Conservation (phyloP, 768 basidiomycete species). For the Panaeolus papilionaceus region DNA sequence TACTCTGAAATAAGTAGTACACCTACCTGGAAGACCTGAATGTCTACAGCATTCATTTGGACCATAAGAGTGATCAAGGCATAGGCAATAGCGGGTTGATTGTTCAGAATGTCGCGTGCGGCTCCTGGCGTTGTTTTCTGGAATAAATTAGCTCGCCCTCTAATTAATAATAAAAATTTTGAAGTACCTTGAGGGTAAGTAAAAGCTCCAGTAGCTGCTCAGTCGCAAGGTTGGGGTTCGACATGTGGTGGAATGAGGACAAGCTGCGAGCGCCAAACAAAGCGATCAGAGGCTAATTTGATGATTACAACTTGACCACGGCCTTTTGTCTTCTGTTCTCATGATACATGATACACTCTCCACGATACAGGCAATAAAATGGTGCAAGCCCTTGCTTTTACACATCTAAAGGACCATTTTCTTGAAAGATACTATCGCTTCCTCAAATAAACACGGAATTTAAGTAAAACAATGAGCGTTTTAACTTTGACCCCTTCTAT, state of each 20-base stretch:
- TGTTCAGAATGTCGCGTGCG: conserved; percentile 70
- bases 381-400: no score
- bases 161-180: background rate
- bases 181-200: conserved; percentile 67
- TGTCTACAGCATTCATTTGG: conserved; percentile 73
- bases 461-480: no score
- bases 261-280: conserved; percentile 13
- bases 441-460: no score
- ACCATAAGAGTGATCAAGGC: conserved; percentile 82
- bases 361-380: no score
- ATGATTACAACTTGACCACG: no score
- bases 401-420: no score
- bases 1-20: background rate
- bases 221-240: conserved; percentile 56
- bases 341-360: no score
- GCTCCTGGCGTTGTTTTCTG: conserved; percentile 80
- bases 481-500: background rate
- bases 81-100: conserved; percentile 79
- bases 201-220: conserved; percentile 79
- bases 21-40: conserved; percentile 77
- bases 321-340: no score
- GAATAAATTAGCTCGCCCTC: conserved; percentile 13
- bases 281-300: background rate
- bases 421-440: no score
- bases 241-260: conserved; percentile 42